These are phyloP conservation scores for Xylariales sp. DNA, from an alignment of 2,329 filamentous ascomycete species.

Conservation along the genomic window DNA sequence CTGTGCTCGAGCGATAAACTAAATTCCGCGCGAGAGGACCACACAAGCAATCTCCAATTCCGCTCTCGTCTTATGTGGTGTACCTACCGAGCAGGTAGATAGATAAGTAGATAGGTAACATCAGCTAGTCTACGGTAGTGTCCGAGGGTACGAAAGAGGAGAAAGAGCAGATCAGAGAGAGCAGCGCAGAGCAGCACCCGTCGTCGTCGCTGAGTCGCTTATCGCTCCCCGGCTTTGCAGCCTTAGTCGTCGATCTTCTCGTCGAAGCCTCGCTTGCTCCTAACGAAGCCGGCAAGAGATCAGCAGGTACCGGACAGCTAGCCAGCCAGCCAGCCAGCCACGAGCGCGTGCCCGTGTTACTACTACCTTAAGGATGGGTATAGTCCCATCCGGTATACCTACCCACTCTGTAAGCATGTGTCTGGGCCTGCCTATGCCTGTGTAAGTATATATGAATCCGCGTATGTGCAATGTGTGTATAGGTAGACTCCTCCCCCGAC, in stretches of 20 bases:
- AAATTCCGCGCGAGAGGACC: background rate
- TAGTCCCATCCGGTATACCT: background rate
- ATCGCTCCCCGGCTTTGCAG: constrained; percentile 28
- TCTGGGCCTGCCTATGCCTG: background rate
- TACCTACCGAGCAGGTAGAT: constrained; percentile 4
- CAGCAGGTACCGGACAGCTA: constrained; percentile 17
- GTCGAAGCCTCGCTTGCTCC: constrained; percentile 19
- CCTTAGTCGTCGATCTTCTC: constrained; percentile 23
- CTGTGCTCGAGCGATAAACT: background rate
- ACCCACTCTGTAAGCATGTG: background rate
- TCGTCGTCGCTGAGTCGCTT: constrained; percentile 12
- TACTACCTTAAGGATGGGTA: background rate
- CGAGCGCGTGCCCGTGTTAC: background rate
- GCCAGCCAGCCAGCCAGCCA: background rate
- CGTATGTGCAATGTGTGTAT: constrained; percentile 5
- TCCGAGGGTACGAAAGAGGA: background rate
- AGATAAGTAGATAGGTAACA: background rate
- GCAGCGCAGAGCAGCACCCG: background rate
- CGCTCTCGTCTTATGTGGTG: background rate
- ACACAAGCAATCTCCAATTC: background rate
- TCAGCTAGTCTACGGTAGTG: no score
- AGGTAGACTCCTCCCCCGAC: background rate
- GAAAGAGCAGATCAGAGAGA: no score
- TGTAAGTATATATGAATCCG: background rate
- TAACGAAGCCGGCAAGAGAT: constrained; percentile 30